Conservation (phyloP, 805 yeast genomes). For the Limtongia smithiae region DNA sequence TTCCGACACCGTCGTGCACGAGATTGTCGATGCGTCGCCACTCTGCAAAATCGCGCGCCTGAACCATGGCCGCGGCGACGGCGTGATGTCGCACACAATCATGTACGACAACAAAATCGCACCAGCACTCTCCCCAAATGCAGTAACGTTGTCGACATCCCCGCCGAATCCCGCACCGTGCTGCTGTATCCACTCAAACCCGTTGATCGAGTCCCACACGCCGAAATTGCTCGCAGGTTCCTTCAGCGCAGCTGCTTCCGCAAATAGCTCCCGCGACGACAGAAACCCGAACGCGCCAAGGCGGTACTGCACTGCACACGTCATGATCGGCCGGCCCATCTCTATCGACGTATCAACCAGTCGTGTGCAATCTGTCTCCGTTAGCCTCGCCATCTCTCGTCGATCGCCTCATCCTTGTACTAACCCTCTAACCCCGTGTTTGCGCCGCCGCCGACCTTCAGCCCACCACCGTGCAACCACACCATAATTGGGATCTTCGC, state of each 20-base stretch:
- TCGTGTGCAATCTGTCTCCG: slow-evolving; percentile 11
- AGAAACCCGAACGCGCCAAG: slow-evolving; percentile 44
- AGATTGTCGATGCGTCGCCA: slow-evolving; percentile 13
- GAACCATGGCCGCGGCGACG: slow-evolving; percentile 10
- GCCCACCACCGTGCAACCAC: slow-evolving; percentile 46
- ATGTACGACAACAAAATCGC: slow-evolving; percentile 6
- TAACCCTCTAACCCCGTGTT: slow-evolving; percentile 22
- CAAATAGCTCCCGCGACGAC: slow-evolving; percentile 41
- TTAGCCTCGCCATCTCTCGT: neutral
- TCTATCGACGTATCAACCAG: slow-evolving; percentile 19
- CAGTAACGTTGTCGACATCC: slow-evolving; percentile 40
- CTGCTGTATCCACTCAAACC: slow-evolving; percentile 43
- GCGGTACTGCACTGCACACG: slow-evolving; percentile 42
- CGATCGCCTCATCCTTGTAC: slow-evolving; percentile 5
- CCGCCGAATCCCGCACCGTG: slow-evolving; percentile 45
- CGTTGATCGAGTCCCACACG: slow-evolving; percentile 40
- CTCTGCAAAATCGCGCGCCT: slow-evolving; percentile 13
- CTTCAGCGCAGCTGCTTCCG: slow-evolving; percentile 32
- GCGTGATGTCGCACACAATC: neutral
- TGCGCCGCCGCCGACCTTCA: slow-evolving; percentile 38
- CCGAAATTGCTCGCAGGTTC: slow-evolving; percentile 38
- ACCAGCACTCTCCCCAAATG: slow-evolving; percentile 47
- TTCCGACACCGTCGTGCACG: slow-evolving; percentile 4
- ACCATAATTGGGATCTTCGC: slow-evolving; percentile 11
- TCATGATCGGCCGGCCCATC: slow-evolving; percentile 37